Percentiles rank a stretch among this genome's conserved stretches.
Evolutionary conservation across 139 green algal genomes (phyloP).

Genomic region (Haematococcus lacustris): DNA sequence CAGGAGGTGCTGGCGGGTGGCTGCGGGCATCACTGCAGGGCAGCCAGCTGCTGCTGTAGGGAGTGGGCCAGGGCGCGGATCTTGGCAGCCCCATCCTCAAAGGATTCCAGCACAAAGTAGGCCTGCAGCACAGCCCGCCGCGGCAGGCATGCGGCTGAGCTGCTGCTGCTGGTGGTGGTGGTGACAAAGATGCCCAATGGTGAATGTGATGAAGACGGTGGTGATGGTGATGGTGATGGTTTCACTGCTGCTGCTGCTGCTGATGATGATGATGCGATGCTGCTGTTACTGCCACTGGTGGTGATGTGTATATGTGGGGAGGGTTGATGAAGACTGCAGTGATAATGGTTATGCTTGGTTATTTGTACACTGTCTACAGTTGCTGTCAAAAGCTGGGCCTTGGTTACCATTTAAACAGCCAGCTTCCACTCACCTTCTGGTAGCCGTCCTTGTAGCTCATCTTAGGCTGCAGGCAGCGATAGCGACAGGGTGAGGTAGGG

Average conservation of each 20-base stretch:
- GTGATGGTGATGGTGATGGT: not conserved
- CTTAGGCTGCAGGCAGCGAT: slow-evolving; percentile 43
- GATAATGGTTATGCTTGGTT: not conserved
- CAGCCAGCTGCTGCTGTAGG: not conserved
- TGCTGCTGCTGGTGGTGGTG: not conserved
- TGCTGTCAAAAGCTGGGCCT: not conserved
- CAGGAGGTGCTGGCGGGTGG: not conserved
- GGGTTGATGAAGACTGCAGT: not conserved
- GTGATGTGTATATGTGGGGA: not conserved
- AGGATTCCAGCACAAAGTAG: slow-evolving; percentile 68
- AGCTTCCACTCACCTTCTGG: slow-evolving; percentile 38
- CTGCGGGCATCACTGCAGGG: not conserved
- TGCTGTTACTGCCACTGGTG: not conserved
- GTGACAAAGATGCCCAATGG: not conserved
- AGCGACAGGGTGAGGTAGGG: not conserved
- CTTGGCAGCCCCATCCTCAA: slow-evolving; percentile 54
- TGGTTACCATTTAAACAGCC: not conserved
- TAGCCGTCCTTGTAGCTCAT: slow-evolving; percentile 93
- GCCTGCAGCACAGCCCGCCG: not conserved
- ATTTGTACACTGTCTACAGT: not conserved
- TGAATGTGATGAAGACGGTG: not conserved
- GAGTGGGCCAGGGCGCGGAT: slow-evolving; percentile 42
- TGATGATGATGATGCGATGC: not conserved
- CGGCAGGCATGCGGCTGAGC: not conserved
- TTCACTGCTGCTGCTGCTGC: not conserved